Conservation (phyloP, 495 filamentous ascomycete species). For the Podospora didyma region DNA sequence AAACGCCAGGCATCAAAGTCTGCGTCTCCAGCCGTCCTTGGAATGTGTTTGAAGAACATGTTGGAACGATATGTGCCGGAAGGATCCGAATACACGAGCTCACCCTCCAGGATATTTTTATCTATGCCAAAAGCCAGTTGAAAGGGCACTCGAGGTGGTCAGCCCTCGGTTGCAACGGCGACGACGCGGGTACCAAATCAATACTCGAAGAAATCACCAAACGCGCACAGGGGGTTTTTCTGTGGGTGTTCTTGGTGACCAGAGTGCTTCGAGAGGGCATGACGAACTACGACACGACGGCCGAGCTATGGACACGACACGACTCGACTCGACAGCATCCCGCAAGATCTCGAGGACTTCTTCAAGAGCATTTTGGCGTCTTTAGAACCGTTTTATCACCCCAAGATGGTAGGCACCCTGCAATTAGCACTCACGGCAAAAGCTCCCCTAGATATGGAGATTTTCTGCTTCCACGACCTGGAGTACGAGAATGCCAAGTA, state of each 20-base stretch:
- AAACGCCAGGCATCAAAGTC: constrained; percentile 33
- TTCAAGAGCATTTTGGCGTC: neutral
- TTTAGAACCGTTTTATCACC: neutral
- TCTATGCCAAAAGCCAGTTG: neutral
- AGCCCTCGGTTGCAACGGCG: neutral
- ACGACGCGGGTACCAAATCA: neutral
- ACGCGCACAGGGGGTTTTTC: constrained; percentile 33
- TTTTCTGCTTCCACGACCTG: no score
- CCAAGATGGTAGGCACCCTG: neutral
- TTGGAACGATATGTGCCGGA: constrained; percentile 11
- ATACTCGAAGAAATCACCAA: neutral
- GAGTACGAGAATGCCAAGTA: no score
- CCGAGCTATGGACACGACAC: constrained; percentile 5
- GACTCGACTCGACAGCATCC: neutral
- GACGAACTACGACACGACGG: constrained; percentile 18
- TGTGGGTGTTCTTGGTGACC: constrained; percentile 35
- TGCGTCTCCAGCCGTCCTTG: constrained; percentile 51
- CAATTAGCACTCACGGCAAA: no score
- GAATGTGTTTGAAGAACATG: constrained; percentile 40
- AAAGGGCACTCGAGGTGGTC: neutral
- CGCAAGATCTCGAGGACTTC: neutral
- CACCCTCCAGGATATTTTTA: constrained; percentile 27
- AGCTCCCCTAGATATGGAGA: no score
- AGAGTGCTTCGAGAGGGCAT: constrained; percentile 16
- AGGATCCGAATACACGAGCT: constrained; percentile 20